Base-by-base conservation (phyloP, 1,284 basidiomycete species). In the Apiotrichum laibachii region DNA sequence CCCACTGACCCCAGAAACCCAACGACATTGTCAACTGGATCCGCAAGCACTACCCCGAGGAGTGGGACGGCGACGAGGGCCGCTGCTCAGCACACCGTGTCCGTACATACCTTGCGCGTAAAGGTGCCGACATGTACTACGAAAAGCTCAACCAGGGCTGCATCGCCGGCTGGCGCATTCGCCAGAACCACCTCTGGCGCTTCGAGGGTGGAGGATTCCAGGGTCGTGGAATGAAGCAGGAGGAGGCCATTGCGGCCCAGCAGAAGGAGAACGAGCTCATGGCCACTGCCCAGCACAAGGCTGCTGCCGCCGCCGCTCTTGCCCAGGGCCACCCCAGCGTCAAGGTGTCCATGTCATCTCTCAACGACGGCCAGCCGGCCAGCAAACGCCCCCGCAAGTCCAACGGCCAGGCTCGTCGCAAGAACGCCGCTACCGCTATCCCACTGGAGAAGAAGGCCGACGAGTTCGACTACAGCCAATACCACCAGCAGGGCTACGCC, bases 1-100 rank as follows among this genome's bases (percentile, higher is more conserved):
- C 15, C 7, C 13, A 3, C 13, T 26, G 15, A 16, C 21, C 34
- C 26, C 64, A 77, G 75, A 77, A 77, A 75, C 75, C 75, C 56
- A 75, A 77, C 62, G 75, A 77, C 56, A 77, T 77, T 54, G 73
- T 76, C 67, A 72, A 69, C 61, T 77, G 72, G 72, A 77, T 77
- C 51, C 64, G 72, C 45, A 73, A 73, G 61, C 72, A 77, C 68
- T 75, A 77, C 54, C 72, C 75, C 13, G 60, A 69, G 39, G 73
- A 77, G 62, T 77, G 75, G 75, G 75, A 77, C 55, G 75, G 75
- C 8, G 75, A 77, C 64, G 75, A 77, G 63, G 75, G 75, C 8
- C 71, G 75, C 22, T 77, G 75, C 59, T 75, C 72, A 0, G 72
- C 75, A 6, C 75, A 77, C 55, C 72, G 75, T 44, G 75, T 77